These are phyloP conservation scores for Ramichloridium luteum DNA, from an alignment of 2,329 filamentous ascomycete genomes.

Conservation along the genomic window DNA sequence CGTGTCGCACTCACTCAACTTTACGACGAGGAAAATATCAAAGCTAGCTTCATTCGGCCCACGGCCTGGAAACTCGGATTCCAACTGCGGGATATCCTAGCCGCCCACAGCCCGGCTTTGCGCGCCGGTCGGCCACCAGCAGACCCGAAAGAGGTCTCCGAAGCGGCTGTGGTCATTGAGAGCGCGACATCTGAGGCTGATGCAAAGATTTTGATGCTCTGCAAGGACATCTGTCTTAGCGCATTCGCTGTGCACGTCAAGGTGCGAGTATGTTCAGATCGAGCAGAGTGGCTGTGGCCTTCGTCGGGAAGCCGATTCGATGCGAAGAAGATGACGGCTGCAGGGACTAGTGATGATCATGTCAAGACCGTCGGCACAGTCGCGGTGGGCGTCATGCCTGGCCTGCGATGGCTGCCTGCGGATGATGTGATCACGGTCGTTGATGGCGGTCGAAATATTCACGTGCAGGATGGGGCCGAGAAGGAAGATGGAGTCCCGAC, in stretches of 20 bases:
- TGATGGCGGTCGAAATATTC: too few relatives aligned
- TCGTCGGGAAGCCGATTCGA: not conserved
- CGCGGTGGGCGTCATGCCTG: not conserved
- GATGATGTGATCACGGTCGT: too few relatives aligned
- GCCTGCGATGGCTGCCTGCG: not conserved
- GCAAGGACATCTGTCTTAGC: not conserved
- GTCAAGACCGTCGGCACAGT: not conserved
- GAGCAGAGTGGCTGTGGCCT: not conserved
- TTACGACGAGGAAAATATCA: not conserved
- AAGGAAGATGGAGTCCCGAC: too few relatives aligned
- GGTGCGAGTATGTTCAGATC: not conserved
- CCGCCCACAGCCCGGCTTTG: not conserved
- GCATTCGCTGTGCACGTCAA: not conserved
- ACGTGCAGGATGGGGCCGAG: too few relatives aligned
- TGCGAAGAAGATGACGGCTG: not conserved
- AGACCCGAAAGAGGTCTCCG: too few relatives aligned
- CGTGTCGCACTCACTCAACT: not conserved
- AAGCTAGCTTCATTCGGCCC: not conserved
- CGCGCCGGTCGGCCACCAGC: too few relatives aligned
- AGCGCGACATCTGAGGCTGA: too few relatives aligned
- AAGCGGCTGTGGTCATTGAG: too few relatives aligned
- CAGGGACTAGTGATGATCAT: not conserved
- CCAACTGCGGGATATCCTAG: not conserved
- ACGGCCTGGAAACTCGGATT: not conserved
- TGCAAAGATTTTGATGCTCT: too few relatives aligned